Evolutionary conservation across 179 eudicot species (phyloP).

Genomic region (Beta macrorhiza): DNA sequence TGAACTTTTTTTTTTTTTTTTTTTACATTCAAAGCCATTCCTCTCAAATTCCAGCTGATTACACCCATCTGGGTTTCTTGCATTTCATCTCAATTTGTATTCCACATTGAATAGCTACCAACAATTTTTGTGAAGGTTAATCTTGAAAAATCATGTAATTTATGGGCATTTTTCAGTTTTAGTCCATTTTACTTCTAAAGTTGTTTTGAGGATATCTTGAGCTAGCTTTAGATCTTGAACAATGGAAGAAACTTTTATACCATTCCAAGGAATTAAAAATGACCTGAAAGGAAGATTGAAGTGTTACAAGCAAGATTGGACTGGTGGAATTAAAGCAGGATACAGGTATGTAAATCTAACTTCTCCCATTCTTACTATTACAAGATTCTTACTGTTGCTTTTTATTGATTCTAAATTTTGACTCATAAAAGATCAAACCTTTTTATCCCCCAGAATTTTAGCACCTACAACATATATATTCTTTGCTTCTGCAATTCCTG

Average conservation of each 20-base stretch:
- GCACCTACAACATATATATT: slow-evolving; percentile 89
- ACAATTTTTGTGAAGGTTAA: background rate
- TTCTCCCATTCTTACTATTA: background rate
- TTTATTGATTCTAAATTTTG: background rate
- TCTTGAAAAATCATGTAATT: slow-evolving; percentile 34
- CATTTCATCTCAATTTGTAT: background rate
- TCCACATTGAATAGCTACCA: background rate
- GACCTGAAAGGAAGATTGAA: slow-evolving; percentile 45
- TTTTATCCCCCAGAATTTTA: slow-evolving; percentile 50
- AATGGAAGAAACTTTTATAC: slow-evolving; percentile 54
- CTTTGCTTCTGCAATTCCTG: slow-evolving; percentile 91
- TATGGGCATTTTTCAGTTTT: slow-evolving; percentile 8
- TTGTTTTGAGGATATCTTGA: background rate
- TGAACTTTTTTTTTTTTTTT: background rate
- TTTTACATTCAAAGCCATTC: background rate
- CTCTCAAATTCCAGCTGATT: slow-evolving; percentile 9
- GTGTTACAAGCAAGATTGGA: slow-evolving; percentile 57
- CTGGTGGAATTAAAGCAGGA: slow-evolving; percentile 53
- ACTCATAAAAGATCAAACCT: background rate
- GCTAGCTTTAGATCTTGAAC: slow-evolving; percentile 24
- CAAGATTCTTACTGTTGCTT: slow-evolving; percentile 12
- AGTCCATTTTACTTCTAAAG: background rate
- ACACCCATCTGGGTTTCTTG: slow-evolving; percentile 25
- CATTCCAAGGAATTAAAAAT: slow-evolving; percentile 49
- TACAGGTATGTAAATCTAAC: slow-evolving; percentile 34